Base-by-base conservation (phyloP, 768 basidiomycete genomes). In the Royoungia palumana region DNA sequence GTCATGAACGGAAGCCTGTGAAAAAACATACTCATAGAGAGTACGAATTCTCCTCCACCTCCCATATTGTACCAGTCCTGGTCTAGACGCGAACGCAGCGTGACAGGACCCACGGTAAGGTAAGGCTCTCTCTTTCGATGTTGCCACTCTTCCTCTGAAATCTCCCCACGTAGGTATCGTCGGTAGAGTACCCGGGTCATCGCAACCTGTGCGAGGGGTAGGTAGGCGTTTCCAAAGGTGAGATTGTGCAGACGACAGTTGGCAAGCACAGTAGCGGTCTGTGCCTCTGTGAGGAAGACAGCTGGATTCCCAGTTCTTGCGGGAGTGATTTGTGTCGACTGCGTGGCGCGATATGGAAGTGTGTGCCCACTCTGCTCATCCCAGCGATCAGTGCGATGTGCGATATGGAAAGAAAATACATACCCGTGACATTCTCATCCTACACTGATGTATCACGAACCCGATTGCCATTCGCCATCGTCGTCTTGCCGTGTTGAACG, bases 221-320 rank as follows among this genome's bases (percentile, higher is more conserved):
- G 71, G 32, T 71, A 72, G 7, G 70, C 77, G 41, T 75, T 72
- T 1, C 81, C 81, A 32, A 83, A 76, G 0, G 80, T 80, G 21
- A 82, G 32, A 1, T 60, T 54, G 21, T 75, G 60, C 36, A 60
- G 56, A 35, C 73, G 73, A 54, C 79, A 81, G 25, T 63, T 70
- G n/a, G 51, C 42, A 3, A 69, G 44, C 37, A 80, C 68, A 4
- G 43, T 40, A 11, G 49, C 44, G 13, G 70, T 72, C 35, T 66
- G 59, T 8, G 68, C 57, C 1, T 41, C 37, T 3, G 72, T 62
- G 43, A 75, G 67, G 4, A 14, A 14, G 32, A 32, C 32, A 32
- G 16, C 6, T 16, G 6, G 2, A 3, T 14, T 5, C 14, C 32
- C 32, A 32, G 32, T 32, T 16, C 32, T 32, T 32, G 32, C 32